Percentiles rank a stretch among this genome's conserved stretches.
Evolutionary conservation across 2,329 filamentous ascomycete species (phyloP).

Genomic region (Xylariomycetidae sp.): DNA sequence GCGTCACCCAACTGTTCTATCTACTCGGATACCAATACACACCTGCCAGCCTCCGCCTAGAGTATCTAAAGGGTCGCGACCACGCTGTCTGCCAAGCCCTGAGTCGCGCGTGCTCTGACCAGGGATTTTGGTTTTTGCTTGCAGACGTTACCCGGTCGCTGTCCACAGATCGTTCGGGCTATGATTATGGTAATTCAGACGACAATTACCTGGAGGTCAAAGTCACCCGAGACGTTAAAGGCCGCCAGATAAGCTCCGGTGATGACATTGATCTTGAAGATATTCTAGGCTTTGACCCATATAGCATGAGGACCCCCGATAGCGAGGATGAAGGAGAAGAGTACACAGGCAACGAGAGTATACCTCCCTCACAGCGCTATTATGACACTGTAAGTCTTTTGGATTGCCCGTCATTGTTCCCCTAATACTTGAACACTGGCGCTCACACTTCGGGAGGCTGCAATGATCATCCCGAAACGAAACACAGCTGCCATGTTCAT

Average conservation of each 20-base stretch:
- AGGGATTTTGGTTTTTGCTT: neutral
- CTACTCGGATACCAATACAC: neutral
- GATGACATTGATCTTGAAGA: neutral
- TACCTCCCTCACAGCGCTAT: neutral
- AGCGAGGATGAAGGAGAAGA: no score
- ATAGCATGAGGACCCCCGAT: neutral
- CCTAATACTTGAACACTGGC: neutral
- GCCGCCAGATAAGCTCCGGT: no score
- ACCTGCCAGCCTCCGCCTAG: neutral
- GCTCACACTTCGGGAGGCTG: neutral
- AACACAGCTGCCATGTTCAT: neutral
- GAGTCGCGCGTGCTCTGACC: neutral
- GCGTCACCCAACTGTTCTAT: neutral
- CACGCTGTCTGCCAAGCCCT: neutral
- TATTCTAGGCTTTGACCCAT: neutral
- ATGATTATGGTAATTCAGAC: no score
- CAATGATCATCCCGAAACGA: neutral
- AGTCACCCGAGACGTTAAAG: no score
- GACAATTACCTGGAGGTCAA: no score
- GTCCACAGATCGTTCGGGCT: no score
- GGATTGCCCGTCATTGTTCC: neutral
- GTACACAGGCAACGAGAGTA: no score
- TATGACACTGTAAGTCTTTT: neutral
- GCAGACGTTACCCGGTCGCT: no score
- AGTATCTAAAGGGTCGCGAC: slow-evolving; percentile 1